Conservation (phyloP, 148 eudicot species). For the Arbutus unedo region DNA sequence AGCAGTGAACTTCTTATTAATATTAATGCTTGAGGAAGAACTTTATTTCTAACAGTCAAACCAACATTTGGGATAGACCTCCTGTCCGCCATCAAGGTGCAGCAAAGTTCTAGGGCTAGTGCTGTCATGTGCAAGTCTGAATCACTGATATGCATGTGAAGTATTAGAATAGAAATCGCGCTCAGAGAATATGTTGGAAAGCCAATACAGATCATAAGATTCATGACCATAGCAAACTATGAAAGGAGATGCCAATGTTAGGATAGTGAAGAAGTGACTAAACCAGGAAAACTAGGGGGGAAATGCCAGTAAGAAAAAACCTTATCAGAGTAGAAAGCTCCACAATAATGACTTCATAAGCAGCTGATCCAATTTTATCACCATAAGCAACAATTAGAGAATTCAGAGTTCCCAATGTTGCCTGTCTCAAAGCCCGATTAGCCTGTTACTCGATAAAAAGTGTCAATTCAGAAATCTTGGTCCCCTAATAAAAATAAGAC, state of each 20-base stretch:
- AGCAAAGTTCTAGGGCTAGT: slow-evolving; percentile 88
- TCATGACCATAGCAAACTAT: slow-evolving; percentile 1
- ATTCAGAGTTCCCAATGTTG: slow-evolving; percentile 89
- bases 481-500: background rate
- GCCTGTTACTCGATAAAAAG: slow-evolving; percentile 51
- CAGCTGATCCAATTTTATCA: slow-evolving; percentile 82
- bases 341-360: slow-evolving; percentile 91
- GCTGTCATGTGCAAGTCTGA: slow-evolving; percentile 98
- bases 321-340: slow-evolving; percentile 94
- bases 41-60: slow-evolving; percentile 75
- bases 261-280: background rate
- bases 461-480: background rate
- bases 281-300: background rate
- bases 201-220: background rate
- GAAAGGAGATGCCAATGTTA: background rate
- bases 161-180: background rate
- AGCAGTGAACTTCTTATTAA: slow-evolving; percentile 86
- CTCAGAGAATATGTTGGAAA: background rate
- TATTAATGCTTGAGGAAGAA: slow-evolving; percentile 95
- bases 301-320: slow-evolving; percentile 29
- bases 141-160: slow-evolving; percentile 51
- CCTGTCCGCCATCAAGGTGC: slow-evolving; percentile 87
- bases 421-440: slow-evolving; percentile 89
- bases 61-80: slow-evolving; percentile 76
- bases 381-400: slow-evolving; percentile 87